phyloP scores from a whole-genome alignment of 2,329 filamentous ascomycete species.

The Trichophaea hybrida region DNA sequence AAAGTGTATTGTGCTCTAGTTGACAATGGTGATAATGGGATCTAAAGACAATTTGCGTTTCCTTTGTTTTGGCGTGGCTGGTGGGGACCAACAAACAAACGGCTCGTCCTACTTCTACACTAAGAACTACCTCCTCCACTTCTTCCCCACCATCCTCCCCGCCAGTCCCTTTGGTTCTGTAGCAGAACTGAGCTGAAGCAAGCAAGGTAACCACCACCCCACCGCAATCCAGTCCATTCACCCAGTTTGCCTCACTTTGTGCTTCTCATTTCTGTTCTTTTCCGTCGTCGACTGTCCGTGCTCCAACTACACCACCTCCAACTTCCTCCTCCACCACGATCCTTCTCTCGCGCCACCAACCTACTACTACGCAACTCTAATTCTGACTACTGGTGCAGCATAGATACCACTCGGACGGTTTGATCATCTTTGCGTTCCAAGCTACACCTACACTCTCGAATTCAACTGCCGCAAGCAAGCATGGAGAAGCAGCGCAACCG shows the following conservation, averaged over 20 bases:
- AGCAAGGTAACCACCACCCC: background rate
- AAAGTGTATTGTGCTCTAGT: background rate
- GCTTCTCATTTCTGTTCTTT: too few species aligned
- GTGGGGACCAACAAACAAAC: background rate
- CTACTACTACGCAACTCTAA: background rate
- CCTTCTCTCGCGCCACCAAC: background rate
- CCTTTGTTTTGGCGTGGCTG: background rate
- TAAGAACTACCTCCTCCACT: background rate
- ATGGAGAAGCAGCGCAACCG: constrained; percentile 81
- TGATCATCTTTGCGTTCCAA: background rate
- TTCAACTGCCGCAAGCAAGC: background rate
- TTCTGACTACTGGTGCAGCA: background rate
- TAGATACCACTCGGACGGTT: background rate
- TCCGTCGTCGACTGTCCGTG: background rate
- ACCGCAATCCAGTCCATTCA: background rate
- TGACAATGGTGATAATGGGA: background rate
- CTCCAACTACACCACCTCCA: background rate
- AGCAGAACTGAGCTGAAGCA: background rate
- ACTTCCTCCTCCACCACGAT: background rate
- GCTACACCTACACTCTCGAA: background rate
- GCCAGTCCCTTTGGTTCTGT: too few species aligned
- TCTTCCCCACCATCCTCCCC: background rate
- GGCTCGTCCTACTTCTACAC: background rate
- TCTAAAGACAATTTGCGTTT: background rate
- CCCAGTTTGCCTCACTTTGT: background rate